Percentiles rank a stretch among this genome's conserved stretches.
These are phyloP conservation scores for Pseudocercospora vitis DNA, from an alignment of 2,329 filamentous ascomycete genomes.

Conservation along the genomic window DNA sequence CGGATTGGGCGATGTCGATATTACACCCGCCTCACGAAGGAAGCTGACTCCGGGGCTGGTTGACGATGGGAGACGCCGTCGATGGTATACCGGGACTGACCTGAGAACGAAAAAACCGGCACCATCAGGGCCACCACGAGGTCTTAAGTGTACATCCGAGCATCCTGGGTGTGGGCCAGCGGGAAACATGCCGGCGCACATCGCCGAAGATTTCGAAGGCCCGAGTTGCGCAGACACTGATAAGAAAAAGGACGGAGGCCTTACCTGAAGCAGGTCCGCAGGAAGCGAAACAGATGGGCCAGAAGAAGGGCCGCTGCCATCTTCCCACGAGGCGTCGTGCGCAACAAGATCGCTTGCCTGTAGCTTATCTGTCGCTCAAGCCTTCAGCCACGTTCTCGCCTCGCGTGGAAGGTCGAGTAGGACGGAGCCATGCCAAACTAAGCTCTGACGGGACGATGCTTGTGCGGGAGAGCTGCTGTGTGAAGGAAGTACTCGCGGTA, in stretches of 20 bases:
- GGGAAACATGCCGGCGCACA: slow-evolving; percentile 4
- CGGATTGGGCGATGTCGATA: slow-evolving; percentile 7
- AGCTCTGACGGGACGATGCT: not conserved
- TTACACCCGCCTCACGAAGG: not conserved
- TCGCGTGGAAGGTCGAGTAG: not conserved
- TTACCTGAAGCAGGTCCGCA: slow-evolving; percentile 7
- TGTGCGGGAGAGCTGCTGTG: not conserved
- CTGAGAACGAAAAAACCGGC: not conserved
- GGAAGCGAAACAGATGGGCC: not conserved
- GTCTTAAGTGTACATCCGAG: not conserved
- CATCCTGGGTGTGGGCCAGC: not conserved
- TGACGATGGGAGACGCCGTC: not conserved
- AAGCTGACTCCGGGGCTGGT: not conserved
- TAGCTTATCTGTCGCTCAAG: slow-evolving; percentile 5
- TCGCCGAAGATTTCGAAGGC: not conserved
- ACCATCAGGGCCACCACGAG: not conserved
- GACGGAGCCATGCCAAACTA: no score
- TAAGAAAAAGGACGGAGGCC: slow-evolving; percentile 9
- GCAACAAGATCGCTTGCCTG: not conserved
- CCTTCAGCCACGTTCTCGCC: slow-evolving; percentile 4
- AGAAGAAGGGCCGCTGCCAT: slow-evolving; percentile 14
- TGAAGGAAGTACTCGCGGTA: no score
- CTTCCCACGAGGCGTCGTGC: not conserved
- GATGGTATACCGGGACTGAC: not conserved
- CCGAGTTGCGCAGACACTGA: slow-evolving; percentile 11